These are phyloP conservation scores for Penicillium sp. DNA, from an alignment of 2,329 filamentous ascomycete species.

Conservation along the genomic window DNA sequence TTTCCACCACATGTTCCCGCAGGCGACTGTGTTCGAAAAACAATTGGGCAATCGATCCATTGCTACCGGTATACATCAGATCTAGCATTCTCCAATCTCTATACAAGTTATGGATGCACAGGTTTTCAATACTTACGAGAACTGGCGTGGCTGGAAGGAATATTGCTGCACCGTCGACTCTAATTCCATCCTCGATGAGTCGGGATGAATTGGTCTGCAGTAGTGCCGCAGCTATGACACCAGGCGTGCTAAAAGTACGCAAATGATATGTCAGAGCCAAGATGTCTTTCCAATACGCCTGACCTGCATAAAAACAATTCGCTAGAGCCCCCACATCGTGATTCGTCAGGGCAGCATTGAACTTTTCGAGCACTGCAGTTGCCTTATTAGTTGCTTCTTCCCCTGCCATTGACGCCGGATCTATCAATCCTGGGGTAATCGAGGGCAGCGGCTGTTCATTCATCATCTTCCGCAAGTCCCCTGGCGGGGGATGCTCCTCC, in stretches of 20 bases:
- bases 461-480: slow-evolving; percentile 30
- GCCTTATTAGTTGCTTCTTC: slow-evolving; percentile 16
- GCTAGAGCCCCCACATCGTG: slow-evolving; percentile 27
- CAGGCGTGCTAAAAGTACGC: slow-evolving; percentile 36
- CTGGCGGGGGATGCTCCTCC: slow-evolving; percentile 18
- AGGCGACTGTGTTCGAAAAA: slow-evolving; percentile 38
- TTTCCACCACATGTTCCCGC: slow-evolving; percentile 36
- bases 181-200: slow-evolving; percentile 3
- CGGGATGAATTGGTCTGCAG: slow-evolving; percentile 15
- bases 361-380: slow-evolving; percentile 2
- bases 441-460: slow-evolving; percentile 30
- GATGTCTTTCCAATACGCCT: slow-evolving; percentile 45
- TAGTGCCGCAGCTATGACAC: slow-evolving; percentile 27
- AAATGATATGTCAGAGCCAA: slow-evolving; percentile 44
- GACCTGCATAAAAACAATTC: slow-evolving; percentile 34
- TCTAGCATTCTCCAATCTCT: not conserved
- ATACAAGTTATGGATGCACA: not conserved
- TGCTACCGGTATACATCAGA: slow-evolving; percentile 22
- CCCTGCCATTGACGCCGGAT: slow-evolving; percentile 12
- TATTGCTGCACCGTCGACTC: slow-evolving; percentile 14
- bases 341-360: slow-evolving; percentile 18
- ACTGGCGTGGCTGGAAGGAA: slow-evolving; percentile 19
- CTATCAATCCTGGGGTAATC: slow-evolving; percentile 13
- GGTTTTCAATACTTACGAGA: slow-evolving; percentile 12
- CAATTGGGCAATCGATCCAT: slow-evolving; percentile 37